Conservation (phyloP, 1,139 yeast species). For the Kazachstania sp. region DNA sequence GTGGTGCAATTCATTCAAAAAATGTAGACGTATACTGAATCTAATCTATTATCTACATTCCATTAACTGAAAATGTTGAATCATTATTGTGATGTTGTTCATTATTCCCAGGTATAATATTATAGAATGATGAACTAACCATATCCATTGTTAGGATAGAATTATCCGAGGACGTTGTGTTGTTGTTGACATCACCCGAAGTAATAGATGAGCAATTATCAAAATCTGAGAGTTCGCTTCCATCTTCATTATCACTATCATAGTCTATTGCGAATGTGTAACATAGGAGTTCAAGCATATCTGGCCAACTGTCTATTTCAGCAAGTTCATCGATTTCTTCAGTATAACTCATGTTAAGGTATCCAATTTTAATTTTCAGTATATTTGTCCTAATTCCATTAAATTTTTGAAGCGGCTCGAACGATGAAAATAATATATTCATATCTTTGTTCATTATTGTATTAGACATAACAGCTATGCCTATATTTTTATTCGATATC, state of each 20-base stretch:
- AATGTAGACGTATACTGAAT: no score
- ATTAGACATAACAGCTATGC: slow-evolving; percentile 3
- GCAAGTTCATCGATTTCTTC: slow-evolving; percentile 24
- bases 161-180: background rate
- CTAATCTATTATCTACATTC: no score
- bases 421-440: slow-evolving; percentile 22
- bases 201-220: background rate
- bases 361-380: slow-evolving; percentile 29
- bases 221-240: slow-evolving; percentile 8
- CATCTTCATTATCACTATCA: slow-evolving; percentile 26
- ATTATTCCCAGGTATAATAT: background rate
- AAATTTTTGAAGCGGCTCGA: slow-evolving; percentile 11
- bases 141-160: background rate
- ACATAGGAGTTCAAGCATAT: slow-evolving; percentile 26
- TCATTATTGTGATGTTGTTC: no score
- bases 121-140: background rate
- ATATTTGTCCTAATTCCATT: slow-evolving; percentile 23
- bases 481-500: no score
- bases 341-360: slow-evolving; percentile 26
- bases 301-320: slow-evolving; percentile 26
- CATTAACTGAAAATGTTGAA: no score
- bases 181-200: background rate
- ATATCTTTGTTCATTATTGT: slow-evolving; percentile 19
- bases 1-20: no score
- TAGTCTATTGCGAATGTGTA: slow-evolving; percentile 25